Conservation (phyloP, 352 stramenopile species). For the Phytophthora pisi region DNA sequence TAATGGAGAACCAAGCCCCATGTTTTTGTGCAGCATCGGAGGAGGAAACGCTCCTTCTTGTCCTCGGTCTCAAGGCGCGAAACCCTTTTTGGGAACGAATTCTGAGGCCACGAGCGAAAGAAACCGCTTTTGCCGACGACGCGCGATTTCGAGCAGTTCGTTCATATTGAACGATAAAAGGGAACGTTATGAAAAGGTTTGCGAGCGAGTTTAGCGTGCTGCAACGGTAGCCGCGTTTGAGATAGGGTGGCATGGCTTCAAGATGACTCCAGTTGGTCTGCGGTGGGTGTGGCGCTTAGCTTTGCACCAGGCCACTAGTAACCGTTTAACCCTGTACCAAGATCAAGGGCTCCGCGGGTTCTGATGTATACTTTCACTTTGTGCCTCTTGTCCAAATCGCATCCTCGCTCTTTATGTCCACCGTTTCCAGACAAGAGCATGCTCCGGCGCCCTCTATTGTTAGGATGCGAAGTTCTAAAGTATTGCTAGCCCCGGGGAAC, state of each 20-base stretch:
- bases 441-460: constrained; percentile 2
- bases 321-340: neutral
- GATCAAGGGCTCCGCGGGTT: neutral
- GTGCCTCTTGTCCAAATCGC: neutral
- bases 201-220: constrained; percentile 9
- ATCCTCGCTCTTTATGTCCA: neutral
- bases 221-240: neutral
- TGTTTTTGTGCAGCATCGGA: neutral
- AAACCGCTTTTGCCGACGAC: neutral
- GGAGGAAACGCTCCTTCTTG: neutral
- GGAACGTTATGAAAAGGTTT: constrained; percentile 6
- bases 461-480: constrained; percentile 9
- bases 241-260: neutral
- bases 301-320: neutral
- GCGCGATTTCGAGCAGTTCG: neutral
- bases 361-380: neutral
- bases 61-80: neutral
- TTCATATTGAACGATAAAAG: neutral
- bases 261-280: neutral
- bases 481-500: constrained; percentile 5
- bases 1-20: neutral
- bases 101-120: neutral
- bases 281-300: neutral
- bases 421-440: neutral
- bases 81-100: neutral